Evolutionary conservation across 805 yeast genomes (phyloP).

Genomic region (Jamesozyma jinghongensis): DNA sequence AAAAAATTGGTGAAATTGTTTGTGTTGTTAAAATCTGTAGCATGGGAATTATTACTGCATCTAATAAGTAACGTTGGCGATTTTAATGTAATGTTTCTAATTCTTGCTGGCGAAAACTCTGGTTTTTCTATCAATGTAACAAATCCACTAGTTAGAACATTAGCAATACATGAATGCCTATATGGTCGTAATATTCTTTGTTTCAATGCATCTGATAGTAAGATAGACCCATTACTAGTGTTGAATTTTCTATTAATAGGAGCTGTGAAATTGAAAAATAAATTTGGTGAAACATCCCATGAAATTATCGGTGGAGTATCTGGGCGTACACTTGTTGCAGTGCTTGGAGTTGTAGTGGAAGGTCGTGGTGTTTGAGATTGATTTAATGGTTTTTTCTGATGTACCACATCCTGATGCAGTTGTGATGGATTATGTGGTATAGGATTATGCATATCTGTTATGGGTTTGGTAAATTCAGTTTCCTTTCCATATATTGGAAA

Average conservation of each 20-base stretch:
- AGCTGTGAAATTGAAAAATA: no score
- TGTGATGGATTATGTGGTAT: no score
- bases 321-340: no score
- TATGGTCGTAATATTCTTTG: constrained; percentile 7
- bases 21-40: not conserved
- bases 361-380: no score
- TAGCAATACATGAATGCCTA: constrained; percentile 10
- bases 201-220: constrained; percentile 9
- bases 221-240: not conserved
- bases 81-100: constrained; percentile 11
- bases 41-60: constrained; percentile 4
- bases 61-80: constrained; percentile 16
- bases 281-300: no score
- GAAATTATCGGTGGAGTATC: no score
- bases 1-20: not conserved
- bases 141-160: constrained; percentile 13
- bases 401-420: no score
- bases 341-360: no score
- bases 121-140: constrained; percentile 1
- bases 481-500: no score
- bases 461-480: no score
- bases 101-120: not conserved
- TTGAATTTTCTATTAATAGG: not conserved
- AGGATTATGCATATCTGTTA: no score
- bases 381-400: no score